These are phyloP conservation scores for Laetiporus sulphureus DNA, from an alignment of 1,284 basidiomycete species.

Conservation along the genomic window DNA sequence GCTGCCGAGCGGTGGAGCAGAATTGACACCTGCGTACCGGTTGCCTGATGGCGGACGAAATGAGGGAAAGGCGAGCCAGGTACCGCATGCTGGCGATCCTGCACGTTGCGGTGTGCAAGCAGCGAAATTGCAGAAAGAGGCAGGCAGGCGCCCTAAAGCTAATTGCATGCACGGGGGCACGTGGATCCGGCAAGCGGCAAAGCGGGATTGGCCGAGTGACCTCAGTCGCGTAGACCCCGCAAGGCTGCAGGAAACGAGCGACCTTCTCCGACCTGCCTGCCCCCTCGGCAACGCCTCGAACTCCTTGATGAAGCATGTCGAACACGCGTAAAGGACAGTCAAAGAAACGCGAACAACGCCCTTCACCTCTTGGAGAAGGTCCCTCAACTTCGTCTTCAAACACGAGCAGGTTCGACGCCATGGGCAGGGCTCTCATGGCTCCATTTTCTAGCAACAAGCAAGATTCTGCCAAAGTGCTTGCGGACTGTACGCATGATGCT, in stretches of 20 bases:
- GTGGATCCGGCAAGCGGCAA: background rate
- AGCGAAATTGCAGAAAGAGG: background rate
- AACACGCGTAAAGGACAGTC: slow-evolving; percentile 17
- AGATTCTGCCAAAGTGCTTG: slow-evolving; percentile 62
- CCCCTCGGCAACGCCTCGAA: background rate
- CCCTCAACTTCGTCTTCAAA: slow-evolving; percentile 15
- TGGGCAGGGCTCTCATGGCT: slow-evolving; percentile 60
- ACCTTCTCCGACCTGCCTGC: background rate
- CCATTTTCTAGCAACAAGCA: slow-evolving; percentile 61
- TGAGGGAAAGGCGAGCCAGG: too few relatives aligned
- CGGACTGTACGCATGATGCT: slow-evolving; percentile 49
- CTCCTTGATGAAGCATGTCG: slow-evolving; percentile 16
- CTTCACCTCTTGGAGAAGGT: slow-evolving; percentile 25
- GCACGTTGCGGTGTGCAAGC: too few relatives aligned
- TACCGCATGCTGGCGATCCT: too few relatives aligned
- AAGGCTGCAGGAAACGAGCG: background rate
- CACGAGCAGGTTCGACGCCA: slow-evolving; percentile 43
- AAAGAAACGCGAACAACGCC: slow-evolving; percentile 27
- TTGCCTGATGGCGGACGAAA: background rate
- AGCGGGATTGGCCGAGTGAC: background rate
- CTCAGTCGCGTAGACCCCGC: background rate
- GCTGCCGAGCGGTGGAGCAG: background rate
- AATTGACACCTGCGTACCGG: background rate
- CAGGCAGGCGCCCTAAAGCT: background rate
- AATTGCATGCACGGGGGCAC: background rate